A percentile compares a stretch with the other conserved stretches of the same genome.
Conservation (phyloP, 371 early-diverging fungal species). For the Mucor sp. region DNA sequence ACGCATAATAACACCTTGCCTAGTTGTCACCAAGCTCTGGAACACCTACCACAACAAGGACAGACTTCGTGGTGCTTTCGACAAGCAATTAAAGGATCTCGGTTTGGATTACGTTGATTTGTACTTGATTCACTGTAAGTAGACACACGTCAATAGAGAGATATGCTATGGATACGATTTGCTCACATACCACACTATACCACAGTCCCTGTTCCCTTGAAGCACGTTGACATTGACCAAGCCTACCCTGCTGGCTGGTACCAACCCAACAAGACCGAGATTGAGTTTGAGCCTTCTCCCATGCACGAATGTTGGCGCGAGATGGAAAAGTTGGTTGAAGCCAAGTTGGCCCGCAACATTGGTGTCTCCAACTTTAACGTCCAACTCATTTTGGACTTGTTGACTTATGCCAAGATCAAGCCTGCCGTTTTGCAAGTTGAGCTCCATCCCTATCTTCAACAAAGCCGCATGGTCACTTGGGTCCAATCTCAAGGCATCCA, state of each 20-base stretch:
- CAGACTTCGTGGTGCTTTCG: constrained; percentile 50
- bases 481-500: constrained; percentile 34
- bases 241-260: constrained; percentile 36
- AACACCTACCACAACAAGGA: constrained; percentile 59
- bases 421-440: constrained; percentile 49
- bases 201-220: constrained; percentile 29
- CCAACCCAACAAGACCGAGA: neutral
- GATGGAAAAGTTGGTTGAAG: constrained; percentile 39
- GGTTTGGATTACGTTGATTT: constrained; percentile 70
- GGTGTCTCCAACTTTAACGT: constrained; percentile 65
- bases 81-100: constrained; percentile 55
- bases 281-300: constrained; percentile 35
- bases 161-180: neutral
- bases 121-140: constrained; percentile 54
- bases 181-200: neutral
- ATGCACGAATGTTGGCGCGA: constrained; percentile 40
- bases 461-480: constrained; percentile 47
- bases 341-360: constrained; percentile 48
- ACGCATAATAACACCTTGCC: neutral
- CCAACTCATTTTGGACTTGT: constrained; percentile 32
- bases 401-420: constrained; percentile 38
- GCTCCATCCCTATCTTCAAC: constrained; percentile 68
- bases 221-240: constrained; percentile 21
- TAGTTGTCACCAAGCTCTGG: constrained; percentile 79
- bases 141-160: constrained; percentile 6